A percentile compares a stretch with the other conserved stretches of the same genome.
phyloP scores from a whole-genome alignment of 345 rosid species.

The Lepidium sativum region DNA sequence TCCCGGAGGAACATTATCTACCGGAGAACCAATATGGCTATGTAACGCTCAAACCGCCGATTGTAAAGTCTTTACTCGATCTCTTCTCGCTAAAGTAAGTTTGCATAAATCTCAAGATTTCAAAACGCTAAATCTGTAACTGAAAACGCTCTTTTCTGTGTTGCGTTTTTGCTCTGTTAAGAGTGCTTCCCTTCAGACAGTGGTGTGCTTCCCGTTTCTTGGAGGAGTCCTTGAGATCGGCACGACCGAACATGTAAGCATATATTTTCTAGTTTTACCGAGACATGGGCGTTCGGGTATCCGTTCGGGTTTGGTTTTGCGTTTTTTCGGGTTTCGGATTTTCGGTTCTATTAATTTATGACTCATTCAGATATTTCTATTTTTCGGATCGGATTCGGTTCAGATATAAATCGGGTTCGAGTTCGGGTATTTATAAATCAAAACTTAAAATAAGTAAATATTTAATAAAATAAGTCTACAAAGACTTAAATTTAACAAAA shows the following conservation, averaged over 20 bases:
- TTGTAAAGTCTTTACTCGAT: constrained; percentile 76
- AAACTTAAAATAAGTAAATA: no score
- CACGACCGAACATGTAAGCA: constrained; percentile 70
- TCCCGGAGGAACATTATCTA: constrained; percentile 72
- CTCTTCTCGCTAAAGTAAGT: constrained; percentile 85
- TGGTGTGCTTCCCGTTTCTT: constrained; percentile 70
- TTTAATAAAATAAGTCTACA: no score
- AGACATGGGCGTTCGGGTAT: no score
- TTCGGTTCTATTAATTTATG: no score
- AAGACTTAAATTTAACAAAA: no score
- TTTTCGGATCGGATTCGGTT: no score
- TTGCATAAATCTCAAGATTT: neutral
- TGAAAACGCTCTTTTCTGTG: constrained; percentile 9
- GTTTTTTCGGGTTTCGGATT: no score
- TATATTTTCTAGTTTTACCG: neutral
- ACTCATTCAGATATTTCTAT: no score
- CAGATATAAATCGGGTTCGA: no score
- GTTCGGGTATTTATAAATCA: no score
- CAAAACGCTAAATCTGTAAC: constrained; percentile 7
- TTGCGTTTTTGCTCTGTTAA: constrained; percentile 21
- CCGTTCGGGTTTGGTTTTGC: no score
- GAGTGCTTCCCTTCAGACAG: constrained; percentile 82
- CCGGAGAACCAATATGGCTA: constrained; percentile 60
- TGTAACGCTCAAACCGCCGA: constrained; percentile 79
- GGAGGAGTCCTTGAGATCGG: constrained; percentile 88